Conservation (phyloP, 768 basidiomycete species). For the Termitomyces heimii region DNA sequence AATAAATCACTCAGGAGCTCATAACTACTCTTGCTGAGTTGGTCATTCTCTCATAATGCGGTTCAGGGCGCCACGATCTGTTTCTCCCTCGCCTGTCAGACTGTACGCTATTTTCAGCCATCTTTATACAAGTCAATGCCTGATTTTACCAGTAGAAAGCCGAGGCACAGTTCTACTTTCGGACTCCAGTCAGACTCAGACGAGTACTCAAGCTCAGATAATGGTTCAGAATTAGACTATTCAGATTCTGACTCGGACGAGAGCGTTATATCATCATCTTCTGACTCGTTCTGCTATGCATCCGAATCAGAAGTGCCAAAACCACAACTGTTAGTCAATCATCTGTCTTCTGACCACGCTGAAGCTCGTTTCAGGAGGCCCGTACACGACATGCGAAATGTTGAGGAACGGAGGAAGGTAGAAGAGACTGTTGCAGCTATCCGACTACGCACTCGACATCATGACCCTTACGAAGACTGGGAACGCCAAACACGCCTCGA, state of each 20-base stretch:
- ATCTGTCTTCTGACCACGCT: neutral
- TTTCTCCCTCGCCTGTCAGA: slow-evolving; percentile 10
- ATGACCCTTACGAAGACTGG: slow-evolving; percentile 56
- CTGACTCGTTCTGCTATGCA: slow-evolving; percentile 33
- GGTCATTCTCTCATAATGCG: slow-evolving; percentile 33
- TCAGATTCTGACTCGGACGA: slow-evolving; percentile 29
- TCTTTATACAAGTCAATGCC: neutral
- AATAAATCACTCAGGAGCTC: neutral
- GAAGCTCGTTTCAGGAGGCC: slow-evolving; percentile 15
- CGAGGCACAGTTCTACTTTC: slow-evolving; percentile 44
- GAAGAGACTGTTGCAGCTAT: slow-evolving; percentile 49
- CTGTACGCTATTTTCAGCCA: neutral
- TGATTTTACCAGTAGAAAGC: slow-evolving; percentile 10
- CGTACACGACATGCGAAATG: slow-evolving; percentile 22
- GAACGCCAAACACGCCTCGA: slow-evolving; percentile 44
- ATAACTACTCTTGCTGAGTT: neutral
- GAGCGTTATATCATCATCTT: slow-evolving; percentile 19
- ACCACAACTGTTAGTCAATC: slow-evolving; percentile 25
- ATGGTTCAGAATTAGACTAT: slow-evolving; percentile 24
- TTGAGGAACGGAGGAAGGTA: slow-evolving; percentile 34
- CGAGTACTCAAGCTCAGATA: slow-evolving; percentile 22
- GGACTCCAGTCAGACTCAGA: slow-evolving; percentile 49
- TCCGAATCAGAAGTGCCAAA: slow-evolving; percentile 37
- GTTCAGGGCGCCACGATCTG: slow-evolving; percentile 36
- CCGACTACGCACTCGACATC: slow-evolving; percentile 42